Base-by-base conservation (phyloP, 140 eudicot species). In the Oenanthe javanica region DNA sequence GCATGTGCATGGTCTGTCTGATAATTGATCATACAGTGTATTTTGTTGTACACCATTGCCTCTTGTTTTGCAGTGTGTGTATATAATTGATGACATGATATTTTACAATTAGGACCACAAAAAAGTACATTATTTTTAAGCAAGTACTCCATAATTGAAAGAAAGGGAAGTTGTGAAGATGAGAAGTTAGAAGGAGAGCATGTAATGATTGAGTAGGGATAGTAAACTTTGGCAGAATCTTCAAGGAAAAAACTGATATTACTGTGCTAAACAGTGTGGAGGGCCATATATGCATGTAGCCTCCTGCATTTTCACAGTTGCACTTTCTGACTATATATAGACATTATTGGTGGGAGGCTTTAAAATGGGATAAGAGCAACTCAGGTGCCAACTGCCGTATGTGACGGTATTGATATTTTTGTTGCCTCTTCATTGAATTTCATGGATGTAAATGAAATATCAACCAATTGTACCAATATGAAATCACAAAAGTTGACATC, bases 71-170 rank as follows among this genome's bases (percentile, higher is more conserved):
- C 54, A 42, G 77, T 46, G 21, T 74, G 50, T 71, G 49, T 71
- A 71, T 71, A 71, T 23, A 16, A 42, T 71, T 42, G 77, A 74
- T 46, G 77, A 74, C 55, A 9, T 74, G 77, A 74, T 72, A 67
- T 27, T n/a, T 5, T 0, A 2, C 5, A 43, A n/a, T 74, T 2
- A 45, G 77, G 77, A 46, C 77, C 77, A 74, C 57, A 74, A 9
- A 67, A 13, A 46, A 72, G 77, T 74, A 74, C 77, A 49, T 18
- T 8, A 21, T 73, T 49, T 72, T 21, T 0, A 72, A 43, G 13
- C 27, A 72, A 42, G 77, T 42, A 72, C 77, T 72, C 31, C 40
- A 73, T 74, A 45, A 74, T 74, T 74, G 55, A 74, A 74, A 74
- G 73, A 25, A 67, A 31, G 38, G 23, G 69, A 61, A 61, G 69